Percentiles rank a stretch among this genome's conserved stretches.
These are phyloP conservation scores for Picea sitchensis DNA, from an alignment of 75 land plant genomes.

Conservation along the genomic window DNA sequence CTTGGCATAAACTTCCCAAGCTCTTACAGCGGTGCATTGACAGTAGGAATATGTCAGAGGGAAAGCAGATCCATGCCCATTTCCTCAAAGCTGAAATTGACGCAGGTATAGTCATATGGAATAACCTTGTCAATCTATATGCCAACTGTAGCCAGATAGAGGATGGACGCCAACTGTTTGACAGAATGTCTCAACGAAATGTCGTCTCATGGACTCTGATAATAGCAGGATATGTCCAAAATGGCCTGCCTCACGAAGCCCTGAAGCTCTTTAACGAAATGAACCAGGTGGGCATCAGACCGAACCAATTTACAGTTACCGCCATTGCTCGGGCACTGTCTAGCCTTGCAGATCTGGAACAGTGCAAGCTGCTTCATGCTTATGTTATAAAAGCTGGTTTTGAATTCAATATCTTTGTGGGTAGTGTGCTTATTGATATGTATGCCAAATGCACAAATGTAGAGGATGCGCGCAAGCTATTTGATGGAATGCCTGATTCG, in stretches of 20 bases:
- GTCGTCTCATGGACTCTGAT: neutral
- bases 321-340: neutral
- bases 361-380: conserved; percentile 1
- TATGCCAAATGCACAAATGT: neutral
- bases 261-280: neutral
- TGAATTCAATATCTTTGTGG: neutral
- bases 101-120: no score
- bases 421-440: conserved; percentile 1
- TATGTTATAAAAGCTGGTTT: conserved; percentile 3
- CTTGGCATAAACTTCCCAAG: no score
- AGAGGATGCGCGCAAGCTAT: conserved; percentile 9
- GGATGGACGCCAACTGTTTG: conserved; percentile 1
- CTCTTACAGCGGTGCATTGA: no score
- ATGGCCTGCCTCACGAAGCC: neutral
- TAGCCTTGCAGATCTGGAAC: neutral
- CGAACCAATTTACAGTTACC: neutral
- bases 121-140: no score
- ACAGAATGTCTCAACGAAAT: neutral
- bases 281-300: neutral
- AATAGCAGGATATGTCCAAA: neutral
- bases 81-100: no score
- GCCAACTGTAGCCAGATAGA: no score
- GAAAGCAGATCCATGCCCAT: no score
- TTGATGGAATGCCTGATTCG: conserved; percentile 1
- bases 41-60: no score